Conservation (phyloP, 23 red algal genomes). For the Agarophyton chilense region DNA sequence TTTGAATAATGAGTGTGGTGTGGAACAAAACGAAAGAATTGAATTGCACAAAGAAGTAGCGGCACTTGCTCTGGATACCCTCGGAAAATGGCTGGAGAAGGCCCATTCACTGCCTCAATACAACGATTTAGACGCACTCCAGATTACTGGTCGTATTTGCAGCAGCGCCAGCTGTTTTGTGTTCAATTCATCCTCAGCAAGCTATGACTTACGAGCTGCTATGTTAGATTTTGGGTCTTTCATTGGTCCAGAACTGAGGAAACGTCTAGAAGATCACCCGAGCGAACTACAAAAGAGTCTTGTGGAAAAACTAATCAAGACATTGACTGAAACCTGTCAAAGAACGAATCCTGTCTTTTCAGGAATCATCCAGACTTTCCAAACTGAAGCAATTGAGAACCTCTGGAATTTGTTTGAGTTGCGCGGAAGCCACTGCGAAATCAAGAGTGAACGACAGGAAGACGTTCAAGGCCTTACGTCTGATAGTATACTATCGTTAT, state of each 20-base stretch:
- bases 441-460: not conserved
- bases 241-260: conserved; percentile 37
- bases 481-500: conserved; percentile 5
- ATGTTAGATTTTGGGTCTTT: conserved; percentile 69
- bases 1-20: conserved; percentile 9
- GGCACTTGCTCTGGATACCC: conserved; percentile 49
- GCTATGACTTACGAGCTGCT: conserved; percentile 54
- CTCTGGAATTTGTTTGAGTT: not conserved
- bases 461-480: conserved; percentile 12
- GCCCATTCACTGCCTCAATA: not conserved
- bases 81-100: conserved; percentile 45
- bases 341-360: conserved; percentile 57
- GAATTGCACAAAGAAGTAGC: conserved; percentile 58
- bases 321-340: conserved; percentile 26
- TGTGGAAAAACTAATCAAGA: conserved; percentile 10
- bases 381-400: not conserved
- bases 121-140: conserved; percentile 36
- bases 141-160: conserved; percentile 31
- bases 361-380: conserved; percentile 13
- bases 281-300: not conserved
- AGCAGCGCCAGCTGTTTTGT: conserved; percentile 38
- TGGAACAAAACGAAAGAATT: conserved; percentile 49
- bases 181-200: conserved; percentile 39
- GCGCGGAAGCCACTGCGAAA: not conserved
- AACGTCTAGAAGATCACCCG: not conserved